Evolutionary conservation across 805 yeast species (phyloP).

Genomic region (Starmerella tilneyi): DNA sequence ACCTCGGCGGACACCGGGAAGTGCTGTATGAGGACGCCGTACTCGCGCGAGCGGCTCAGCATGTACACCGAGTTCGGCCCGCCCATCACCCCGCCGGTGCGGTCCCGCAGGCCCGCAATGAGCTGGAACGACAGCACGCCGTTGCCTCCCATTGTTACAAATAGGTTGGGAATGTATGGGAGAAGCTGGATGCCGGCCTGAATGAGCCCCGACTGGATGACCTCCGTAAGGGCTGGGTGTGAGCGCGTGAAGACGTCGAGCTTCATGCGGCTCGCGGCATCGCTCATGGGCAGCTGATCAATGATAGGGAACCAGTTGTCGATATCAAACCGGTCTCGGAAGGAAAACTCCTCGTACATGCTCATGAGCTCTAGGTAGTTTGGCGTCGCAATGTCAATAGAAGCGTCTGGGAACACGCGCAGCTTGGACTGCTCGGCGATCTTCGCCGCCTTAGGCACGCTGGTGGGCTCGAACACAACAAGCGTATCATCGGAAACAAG

Average conservation of each 20-base stretch:
- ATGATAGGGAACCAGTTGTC: constrained; percentile 67
- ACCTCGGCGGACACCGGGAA: constrained; percentile 37
- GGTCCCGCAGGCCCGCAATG: constrained; percentile 24
- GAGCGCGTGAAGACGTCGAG: constrained; percentile 24
- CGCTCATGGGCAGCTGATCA: constrained; percentile 45
- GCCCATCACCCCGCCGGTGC: constrained; percentile 25
- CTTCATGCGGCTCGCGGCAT: constrained; percentile 27
- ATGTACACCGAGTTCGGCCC: constrained; percentile 24
- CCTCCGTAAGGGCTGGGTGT: constrained; percentile 25
- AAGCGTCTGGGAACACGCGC: constrained; percentile 41
- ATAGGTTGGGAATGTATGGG: constrained; percentile 58
- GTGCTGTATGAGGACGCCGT: constrained; percentile 57
- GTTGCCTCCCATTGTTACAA: constrained; percentile 55
- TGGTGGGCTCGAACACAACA: constrained; percentile 64
- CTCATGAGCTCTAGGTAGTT: constrained; percentile 52
- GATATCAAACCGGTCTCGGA: constrained; percentile 39
- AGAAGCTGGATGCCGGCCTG: constrained; percentile 63
- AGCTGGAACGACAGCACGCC: constrained; percentile 47
- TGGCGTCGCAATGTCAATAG: constrained; percentile 49
- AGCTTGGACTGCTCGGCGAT: constrained; percentile 34
- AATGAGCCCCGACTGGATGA: constrained; percentile 34
- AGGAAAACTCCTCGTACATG: constrained; percentile 43
- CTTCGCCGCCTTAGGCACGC: constrained; percentile 49
- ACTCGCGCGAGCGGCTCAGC: constrained; percentile 17
- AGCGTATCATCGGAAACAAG: constrained; percentile 16